Evolutionary conservation across 202 grass and related monocot genomes (phyloP).

Genomic region (Brachypodium distachyon): DNA sequence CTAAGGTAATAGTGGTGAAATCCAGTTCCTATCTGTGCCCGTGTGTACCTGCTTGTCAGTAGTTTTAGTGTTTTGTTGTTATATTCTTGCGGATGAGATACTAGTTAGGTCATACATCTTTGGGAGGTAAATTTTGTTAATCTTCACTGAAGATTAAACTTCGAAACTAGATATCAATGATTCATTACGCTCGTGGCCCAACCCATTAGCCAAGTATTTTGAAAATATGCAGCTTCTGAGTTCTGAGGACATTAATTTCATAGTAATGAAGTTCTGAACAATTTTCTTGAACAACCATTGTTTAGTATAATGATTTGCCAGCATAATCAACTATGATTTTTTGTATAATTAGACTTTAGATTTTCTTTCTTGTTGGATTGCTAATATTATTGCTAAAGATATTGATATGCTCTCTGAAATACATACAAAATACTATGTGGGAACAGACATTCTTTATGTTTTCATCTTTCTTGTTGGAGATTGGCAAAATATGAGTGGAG

Average conservation of each 20-base stretch:
- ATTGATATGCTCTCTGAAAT: background rate
- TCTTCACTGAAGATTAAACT: background rate
- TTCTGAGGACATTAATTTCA: background rate
- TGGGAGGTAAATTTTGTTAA: background rate
- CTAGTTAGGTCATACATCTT: background rate
- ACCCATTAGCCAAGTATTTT: background rate
- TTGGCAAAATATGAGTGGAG: background rate
- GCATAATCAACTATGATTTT: background rate
- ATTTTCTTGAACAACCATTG: background rate
- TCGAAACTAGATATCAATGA: background rate
- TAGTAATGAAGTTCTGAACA: background rate
- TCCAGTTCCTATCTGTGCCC: background rate
- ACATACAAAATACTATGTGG: background rate
- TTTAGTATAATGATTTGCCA: background rate
- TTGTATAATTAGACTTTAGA: background rate
- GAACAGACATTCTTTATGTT: background rate
- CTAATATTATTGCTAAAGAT: background rate
- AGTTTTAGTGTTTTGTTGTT: background rate
- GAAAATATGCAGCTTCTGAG: background rate
- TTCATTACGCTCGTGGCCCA: background rate
- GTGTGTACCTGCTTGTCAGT: background rate
- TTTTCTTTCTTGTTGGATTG: background rate
- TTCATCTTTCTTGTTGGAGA: background rate
- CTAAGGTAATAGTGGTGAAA: constrained; percentile 24
- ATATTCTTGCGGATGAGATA: background rate